Base-by-base conservation (phyloP, 1,139 yeast species). In the Oligophagozyma castellii region DNA sequence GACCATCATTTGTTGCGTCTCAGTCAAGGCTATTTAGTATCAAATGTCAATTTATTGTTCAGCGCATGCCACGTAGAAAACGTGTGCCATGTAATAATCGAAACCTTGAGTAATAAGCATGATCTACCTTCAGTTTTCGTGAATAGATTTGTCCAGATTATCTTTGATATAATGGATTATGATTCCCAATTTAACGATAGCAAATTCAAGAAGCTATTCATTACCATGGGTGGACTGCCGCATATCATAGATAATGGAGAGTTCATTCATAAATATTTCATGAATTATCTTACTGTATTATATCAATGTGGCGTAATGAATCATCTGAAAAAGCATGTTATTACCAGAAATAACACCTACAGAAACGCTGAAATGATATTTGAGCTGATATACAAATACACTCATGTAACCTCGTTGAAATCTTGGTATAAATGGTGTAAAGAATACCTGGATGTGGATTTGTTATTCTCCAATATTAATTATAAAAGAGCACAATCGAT, bases 341-440 rank as follows among this genome's bases (percentile, higher is more conserved):
- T 20, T 12, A 28, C 26, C 20, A 35, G 26, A 20, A 31, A 26
- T 19, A 25, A 5, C 16, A 13, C 6, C n/a, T 33, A 12, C 29
- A 34, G 25, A 4, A 37, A 45, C 27, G 14, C 34, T 7, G 20
- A 31, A 3, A 28, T 47, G 8, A 31, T 38, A 11, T 34, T 47
- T 15, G 40, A 42, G 14, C 24, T 44, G 6, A 25, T 42, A 11
- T 39, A 42, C 26, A 38, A 32, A 16, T 43, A 33, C 18, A 29
- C 43, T 20, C 43, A 46, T 8, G 30, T 30, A 12, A 35, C 42
- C 2, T 41, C 47, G 2, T 31, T 35, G 10, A 30, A 32, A 16
- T 39, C 38, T 22, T 49, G 53, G 53, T 38, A 44, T 19, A 29
- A 38, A 8, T 49, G 55, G 55, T 48, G 53, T 32, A 28, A 34